phyloP scores from a whole-genome alignment of 768 basidiomycete species.

The Tulasnella sp. region DNA sequence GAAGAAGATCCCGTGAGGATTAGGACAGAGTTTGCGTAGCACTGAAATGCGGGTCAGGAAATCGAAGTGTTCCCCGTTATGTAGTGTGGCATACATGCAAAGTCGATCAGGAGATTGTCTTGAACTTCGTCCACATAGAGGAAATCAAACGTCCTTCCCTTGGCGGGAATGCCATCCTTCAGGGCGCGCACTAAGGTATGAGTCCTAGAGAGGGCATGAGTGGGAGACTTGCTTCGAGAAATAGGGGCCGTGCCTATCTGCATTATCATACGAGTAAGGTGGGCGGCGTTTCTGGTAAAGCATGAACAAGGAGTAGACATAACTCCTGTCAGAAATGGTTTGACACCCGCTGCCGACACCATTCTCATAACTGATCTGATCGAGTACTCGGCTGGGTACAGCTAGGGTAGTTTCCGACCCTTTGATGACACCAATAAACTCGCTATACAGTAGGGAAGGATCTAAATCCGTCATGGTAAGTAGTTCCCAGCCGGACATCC shows the following conservation, averaged over 20 bases:
- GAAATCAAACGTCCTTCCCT: conserved; percentile 36
- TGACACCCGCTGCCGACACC: conserved; percentile 46
- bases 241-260: conserved; percentile 38
- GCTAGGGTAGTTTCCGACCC: conserved; percentile 45
- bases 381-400: conserved; percentile 31
- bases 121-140: conserved; percentile 67
- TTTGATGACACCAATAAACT: conserved; percentile 36
- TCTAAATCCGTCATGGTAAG: conserved; percentile 1
- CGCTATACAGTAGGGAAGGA: conserved; percentile 15
- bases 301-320: conserved; percentile 43
- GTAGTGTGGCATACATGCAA: conserved; percentile 34
- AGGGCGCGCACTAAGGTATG: conserved; percentile 34
- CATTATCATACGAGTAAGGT: conserved; percentile 38
- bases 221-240: neutral
- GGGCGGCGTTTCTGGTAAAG: conserved; percentile 38
- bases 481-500: neutral
- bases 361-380: conserved; percentile 34
- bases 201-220: neutral
- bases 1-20: conserved; percentile 59
- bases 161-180: conserved; percentile 40
- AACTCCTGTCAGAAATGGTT: conserved; percentile 29
- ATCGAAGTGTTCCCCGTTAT: neutral
- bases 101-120: conserved; percentile 56
- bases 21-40: conserved; percentile 44
- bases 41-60: conserved; percentile 30